Conservation (phyloP, 306 rosid species). For the Myrica gale region DNA sequence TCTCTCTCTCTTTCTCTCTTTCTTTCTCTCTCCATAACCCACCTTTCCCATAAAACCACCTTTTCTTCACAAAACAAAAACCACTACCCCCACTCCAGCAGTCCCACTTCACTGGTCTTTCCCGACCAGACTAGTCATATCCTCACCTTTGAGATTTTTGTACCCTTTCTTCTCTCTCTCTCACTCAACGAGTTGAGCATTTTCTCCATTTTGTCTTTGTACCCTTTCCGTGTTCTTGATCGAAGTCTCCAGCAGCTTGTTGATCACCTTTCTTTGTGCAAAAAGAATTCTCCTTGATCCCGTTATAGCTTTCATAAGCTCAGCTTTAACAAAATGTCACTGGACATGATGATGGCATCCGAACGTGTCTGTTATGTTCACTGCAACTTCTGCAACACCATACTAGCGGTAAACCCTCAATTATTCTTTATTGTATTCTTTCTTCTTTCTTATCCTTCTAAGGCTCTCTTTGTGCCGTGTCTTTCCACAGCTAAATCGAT, state of each 20-base stretch:
- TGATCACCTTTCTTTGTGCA: constrained; percentile 29
- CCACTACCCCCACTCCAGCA: constrained; percentile 38
- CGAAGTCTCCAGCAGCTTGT: constrained; percentile 23
- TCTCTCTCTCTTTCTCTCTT: constrained; percentile 7
- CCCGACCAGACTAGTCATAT: constrained; percentile 82
- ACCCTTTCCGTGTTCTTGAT: constrained; percentile 14
- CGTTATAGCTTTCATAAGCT: constrained; percentile 4
- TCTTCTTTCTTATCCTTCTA: constrained; percentile 23
- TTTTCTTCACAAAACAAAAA: constrained; percentile 35
- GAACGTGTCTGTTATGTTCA: constrained; percentile 99
- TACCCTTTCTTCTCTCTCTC: constrained; percentile 34
- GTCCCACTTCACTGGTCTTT: constrained; percentile 46
- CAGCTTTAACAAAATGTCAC: constrained; percentile 54
- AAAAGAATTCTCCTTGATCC: constrained; percentile 37
- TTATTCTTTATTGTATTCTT: constrained; percentile 26
- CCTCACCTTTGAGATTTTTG: constrained; percentile 46
- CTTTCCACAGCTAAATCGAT: constrained; percentile 45
- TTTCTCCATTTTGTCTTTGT: constrained; percentile 24
- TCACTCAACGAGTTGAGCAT: constrained; percentile 15
- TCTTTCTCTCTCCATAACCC: constrained; percentile 24
- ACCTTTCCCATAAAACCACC: constrained; percentile 52
- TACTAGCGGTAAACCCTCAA: constrained; percentile 79
- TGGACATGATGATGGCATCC: constrained; percentile 90
- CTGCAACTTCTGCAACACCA: constrained; percentile 99
- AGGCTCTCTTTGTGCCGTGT: constrained; percentile 31